A percentile compares a stretch with the other conserved stretches of the same genome.
These are phyloP conservation scores for Xylaria sp. DNA, from an alignment of 2,329 filamentous ascomycete genomes.

Conservation along the genomic window DNA sequence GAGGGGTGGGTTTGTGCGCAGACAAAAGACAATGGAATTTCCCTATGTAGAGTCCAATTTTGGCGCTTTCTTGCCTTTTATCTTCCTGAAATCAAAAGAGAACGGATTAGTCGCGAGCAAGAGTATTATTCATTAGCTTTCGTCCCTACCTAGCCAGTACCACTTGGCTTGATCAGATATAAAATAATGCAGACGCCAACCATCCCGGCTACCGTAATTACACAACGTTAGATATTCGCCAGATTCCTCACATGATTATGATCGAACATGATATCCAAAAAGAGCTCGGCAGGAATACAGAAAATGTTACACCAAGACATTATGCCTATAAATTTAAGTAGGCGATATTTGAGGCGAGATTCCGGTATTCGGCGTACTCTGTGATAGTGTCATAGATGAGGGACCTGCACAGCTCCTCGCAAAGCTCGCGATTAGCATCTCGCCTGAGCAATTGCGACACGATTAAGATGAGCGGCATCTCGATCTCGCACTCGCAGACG, in stretches of 20 bases:
- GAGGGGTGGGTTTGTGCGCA: neutral
- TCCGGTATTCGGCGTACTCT: conserved; percentile 17
- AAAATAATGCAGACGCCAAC: neutral
- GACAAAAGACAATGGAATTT: neutral
- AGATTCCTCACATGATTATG: neutral
- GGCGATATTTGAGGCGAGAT: neutral
- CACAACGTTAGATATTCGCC: neutral
- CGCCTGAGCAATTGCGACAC: conserved; percentile 18
- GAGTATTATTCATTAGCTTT: neutral
- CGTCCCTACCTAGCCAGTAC: too few species aligned
- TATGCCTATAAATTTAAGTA: neutral
- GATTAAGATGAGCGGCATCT: conserved; percentile 26
- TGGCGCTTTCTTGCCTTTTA: neutral
- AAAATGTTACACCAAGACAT: neutral
- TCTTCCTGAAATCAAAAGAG: neutral
- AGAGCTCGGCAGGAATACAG: neutral
- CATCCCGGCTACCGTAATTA: neutral
- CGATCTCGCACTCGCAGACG: conserved; percentile 32
- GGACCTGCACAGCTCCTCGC: conserved; percentile 23
- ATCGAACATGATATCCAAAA: neutral
- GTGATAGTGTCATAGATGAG: conserved; percentile 9
- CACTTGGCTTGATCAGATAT: neutral
- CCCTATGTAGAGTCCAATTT: too few species aligned
- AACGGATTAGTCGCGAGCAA: neutral
- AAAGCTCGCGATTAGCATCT: conserved; percentile 27